Conservation (phyloP, 106 monocot species). For the Dendrobium huoshanense region DNA sequence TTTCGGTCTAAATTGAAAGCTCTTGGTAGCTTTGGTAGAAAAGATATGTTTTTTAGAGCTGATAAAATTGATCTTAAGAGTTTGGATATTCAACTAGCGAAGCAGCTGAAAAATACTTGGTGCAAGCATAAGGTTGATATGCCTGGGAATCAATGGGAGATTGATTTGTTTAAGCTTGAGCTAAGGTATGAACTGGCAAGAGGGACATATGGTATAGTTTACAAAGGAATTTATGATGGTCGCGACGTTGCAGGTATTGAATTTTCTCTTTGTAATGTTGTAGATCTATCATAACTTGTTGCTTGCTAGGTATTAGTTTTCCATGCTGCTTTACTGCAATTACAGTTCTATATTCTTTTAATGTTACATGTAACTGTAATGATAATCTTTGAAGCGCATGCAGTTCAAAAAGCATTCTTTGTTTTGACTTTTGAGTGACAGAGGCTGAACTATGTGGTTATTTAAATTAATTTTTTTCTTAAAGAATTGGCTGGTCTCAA, state of each 20-base stretch:
- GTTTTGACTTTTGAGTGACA: no score
- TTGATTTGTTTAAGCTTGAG: slow-evolving; percentile 50
- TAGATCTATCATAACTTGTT: not conserved
- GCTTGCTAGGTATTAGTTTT: no score
- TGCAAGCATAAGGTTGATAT: slow-evolving; percentile 21
- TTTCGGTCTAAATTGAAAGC: slow-evolving; percentile 34
- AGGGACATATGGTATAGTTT: slow-evolving; percentile 79
- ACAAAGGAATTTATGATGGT: slow-evolving; percentile 51
- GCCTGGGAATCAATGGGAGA: slow-evolving; percentile 69
- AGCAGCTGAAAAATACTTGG: slow-evolving; percentile 55
- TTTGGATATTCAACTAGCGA: slow-evolving; percentile 70
- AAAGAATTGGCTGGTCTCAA: no score
- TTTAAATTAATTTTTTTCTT: no score
- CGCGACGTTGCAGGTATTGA: slow-evolving; percentile 64
- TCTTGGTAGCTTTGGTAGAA: slow-evolving; percentile 42
- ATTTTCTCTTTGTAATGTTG: not conserved
- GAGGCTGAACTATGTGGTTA: no score
- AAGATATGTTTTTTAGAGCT: slow-evolving; percentile 65
- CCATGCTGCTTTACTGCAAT: no score
- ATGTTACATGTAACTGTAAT: no score
- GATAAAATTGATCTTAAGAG: slow-evolving; percentile 89
- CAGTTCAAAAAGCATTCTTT: no score
- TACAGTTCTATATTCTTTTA: no score
- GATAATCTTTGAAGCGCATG: no score
- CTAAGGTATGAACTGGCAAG: slow-evolving; percentile 42